phyloP scores from a whole-genome alignment of 306 rosid species.

The Boehmeria nivea region DNA sequence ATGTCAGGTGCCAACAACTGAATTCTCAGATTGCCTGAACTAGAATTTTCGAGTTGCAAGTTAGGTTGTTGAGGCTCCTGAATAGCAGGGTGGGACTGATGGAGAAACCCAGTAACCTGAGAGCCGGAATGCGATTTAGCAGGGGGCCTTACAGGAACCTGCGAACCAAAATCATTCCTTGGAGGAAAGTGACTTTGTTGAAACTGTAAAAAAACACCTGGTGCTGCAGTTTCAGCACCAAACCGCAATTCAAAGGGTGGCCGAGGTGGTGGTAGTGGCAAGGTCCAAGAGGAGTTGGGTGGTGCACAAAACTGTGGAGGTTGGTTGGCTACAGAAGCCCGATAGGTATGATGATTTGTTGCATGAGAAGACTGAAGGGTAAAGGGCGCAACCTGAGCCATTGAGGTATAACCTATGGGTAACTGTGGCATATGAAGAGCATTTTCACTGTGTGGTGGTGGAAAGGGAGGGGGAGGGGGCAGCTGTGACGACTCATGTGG shows the following conservation, averaged over 20 bases:
- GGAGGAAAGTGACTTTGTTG: conserved; percentile 44
- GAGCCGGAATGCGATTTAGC: conserved; percentile 30
- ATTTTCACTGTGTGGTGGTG: conserved; percentile 43
- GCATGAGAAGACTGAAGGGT: conserved; percentile 45
- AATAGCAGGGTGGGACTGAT: conserved; percentile 39
- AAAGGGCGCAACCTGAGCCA: conserved; percentile 48
- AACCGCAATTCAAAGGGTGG: conserved; percentile 35
- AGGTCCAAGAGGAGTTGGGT: conserved; percentile 44
- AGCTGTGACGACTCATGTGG: conserved; percentile 33
- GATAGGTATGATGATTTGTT: conserved; percentile 40
- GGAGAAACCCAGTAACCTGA: conserved; percentile 42
- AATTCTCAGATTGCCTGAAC: conserved; percentile 35
- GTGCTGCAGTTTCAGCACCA: no score
- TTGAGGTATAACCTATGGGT: conserved; percentile 29
- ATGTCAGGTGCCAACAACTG: conserved; percentile 34
- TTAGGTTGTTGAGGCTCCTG: conserved; percentile 40
- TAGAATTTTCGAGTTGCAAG: conserved; percentile 38
- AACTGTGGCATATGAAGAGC: conserved; percentile 41
- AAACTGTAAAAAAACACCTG: conserved; percentile 45
- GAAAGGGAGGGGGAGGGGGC: conserved; percentile 53
- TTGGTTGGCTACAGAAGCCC: no score
- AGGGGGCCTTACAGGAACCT: conserved; percentile 36
- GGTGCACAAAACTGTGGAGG: conserved; percentile 41
- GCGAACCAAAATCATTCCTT: conserved; percentile 46
- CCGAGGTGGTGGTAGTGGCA: conserved; percentile 37